These are phyloP conservation scores for Stromatinia cepivora DNA, from an alignment of 2,329 filamentous ascomycete species.

Conservation along the genomic window DNA sequence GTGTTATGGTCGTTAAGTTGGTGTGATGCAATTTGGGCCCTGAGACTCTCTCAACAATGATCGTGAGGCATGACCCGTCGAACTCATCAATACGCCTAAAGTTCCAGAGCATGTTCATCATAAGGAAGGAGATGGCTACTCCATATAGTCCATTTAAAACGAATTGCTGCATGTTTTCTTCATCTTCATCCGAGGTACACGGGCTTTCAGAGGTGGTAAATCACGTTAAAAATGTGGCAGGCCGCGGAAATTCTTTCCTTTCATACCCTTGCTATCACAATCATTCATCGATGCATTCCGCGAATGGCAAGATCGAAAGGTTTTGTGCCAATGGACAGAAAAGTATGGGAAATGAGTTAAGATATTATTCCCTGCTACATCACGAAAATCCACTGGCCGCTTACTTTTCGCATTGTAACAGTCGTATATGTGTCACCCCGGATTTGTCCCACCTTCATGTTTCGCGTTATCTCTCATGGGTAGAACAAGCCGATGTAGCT, in stretches of 20 bases:
- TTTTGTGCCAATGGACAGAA: neutral
- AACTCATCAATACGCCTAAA: neutral
- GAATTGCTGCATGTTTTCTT: neutral
- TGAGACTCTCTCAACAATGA: neutral
- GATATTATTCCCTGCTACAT: neutral
- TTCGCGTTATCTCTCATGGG: neutral
- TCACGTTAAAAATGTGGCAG: neutral
- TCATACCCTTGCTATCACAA: neutral
- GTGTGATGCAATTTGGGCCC: constrained; percentile 11
- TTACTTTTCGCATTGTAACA: constrained; percentile 14
- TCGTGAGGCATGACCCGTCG: neutral
- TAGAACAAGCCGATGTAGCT: neutral
- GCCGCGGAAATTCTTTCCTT: neutral
- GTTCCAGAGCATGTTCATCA: neutral
- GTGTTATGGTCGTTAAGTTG: neutral
- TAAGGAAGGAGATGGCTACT: neutral
- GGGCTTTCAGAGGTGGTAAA: neutral
- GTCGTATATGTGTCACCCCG: constrained; percentile 14
- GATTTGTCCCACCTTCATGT: neutral
- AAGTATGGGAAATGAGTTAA: neutral
- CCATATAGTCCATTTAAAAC: neutral
- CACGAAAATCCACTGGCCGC: neutral
- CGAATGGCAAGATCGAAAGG: neutral
- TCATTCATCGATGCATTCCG: neutral
- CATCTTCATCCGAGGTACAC: neutral